Base-by-base conservation (phyloP, 1,139 yeast genomes). In the Taphrina pruni region DNA sequence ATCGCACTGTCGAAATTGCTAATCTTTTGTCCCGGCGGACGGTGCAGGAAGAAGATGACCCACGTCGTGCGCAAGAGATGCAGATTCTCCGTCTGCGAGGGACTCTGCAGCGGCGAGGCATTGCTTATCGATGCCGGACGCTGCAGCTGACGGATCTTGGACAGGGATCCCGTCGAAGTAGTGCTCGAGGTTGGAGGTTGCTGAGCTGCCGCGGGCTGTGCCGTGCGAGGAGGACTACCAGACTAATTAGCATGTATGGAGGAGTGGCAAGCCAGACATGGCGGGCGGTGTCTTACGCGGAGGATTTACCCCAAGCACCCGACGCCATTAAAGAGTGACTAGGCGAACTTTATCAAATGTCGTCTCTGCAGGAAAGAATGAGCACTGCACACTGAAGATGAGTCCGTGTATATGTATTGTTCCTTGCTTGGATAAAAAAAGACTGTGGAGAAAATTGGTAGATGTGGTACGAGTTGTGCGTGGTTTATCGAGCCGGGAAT, bases 11-110 rank as follows among this genome's bases (percentile, higher is more conserved):
- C 75, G 70, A 78, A 79, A 69, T 78, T 75, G 32, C 77, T 73
- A 51, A 78, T 76, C 71, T 76, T 77, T 69, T 75, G 75, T 20
- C 79, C 80, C 14, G 78, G 79, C 11, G 78, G 77, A 9, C 81
- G 77, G 70, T 79, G 79, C 70, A 78, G 72, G 67, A 77, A 79
- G 80, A 80, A 78, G 41, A 78, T 74, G 41, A 78, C 77, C 78
- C 78, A 77, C 17, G 75, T 71, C 45, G 73, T 73, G 55, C 72
- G 72, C 60, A 77, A 72, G 41, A 73, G 70, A 60, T 73, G 72
- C 32, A 73, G 58, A 14, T 73, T 38, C 36, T 52, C 70, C 48
- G 14, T 20, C 68, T 69, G 71, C 71, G 72, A 72, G 71, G 72
- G 62, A 14, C 54, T 46, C 43, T 58, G 62, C 20, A 46, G 72